Evolutionary conservation across 192 early-diverging fungal genomes (phyloP).

Genomic region (Chytriomyces sp.): DNA sequence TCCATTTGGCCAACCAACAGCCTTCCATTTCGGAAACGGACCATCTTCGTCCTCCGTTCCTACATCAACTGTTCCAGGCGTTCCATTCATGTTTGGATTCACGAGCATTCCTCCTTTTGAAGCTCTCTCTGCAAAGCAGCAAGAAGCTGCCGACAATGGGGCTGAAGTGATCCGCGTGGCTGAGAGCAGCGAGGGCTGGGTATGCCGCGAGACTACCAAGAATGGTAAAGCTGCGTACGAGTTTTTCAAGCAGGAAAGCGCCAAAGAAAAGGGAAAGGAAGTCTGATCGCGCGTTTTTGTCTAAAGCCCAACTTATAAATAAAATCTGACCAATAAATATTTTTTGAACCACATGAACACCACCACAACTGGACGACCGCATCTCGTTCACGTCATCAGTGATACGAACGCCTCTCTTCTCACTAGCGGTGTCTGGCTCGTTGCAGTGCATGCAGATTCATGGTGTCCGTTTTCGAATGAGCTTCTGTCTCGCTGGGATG

Average conservation of each 20-base stretch:
- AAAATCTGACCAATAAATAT: too few species aligned
- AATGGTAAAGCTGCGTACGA: background rate
- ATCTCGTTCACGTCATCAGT: background rate
- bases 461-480: slow-evolving; percentile 22
- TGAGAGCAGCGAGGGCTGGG: background rate
- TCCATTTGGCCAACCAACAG: too few species aligned
- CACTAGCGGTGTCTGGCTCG: slow-evolving; percentile 16
- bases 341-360: too few species aligned
- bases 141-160: background rate
- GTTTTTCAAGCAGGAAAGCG: background rate
- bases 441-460: background rate
- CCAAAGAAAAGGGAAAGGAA: too few species aligned
- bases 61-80: background rate
- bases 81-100: background rate
- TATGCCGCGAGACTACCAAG: background rate
- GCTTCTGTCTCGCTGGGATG: slow-evolving; percentile 19
- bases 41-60: too few species aligned
- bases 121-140: background rate
- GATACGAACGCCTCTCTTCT: slow-evolving; percentile 34
- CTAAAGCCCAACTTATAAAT: too few species aligned
- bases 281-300: too few species aligned
- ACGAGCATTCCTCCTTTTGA: background rate
- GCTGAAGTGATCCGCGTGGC: background rate
- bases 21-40: too few species aligned
- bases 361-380: too few species aligned